Evolutionary conservation across 768 basidiomycete genomes (phyloP).

Genomic region (Multifurca ochricompacta): DNA sequence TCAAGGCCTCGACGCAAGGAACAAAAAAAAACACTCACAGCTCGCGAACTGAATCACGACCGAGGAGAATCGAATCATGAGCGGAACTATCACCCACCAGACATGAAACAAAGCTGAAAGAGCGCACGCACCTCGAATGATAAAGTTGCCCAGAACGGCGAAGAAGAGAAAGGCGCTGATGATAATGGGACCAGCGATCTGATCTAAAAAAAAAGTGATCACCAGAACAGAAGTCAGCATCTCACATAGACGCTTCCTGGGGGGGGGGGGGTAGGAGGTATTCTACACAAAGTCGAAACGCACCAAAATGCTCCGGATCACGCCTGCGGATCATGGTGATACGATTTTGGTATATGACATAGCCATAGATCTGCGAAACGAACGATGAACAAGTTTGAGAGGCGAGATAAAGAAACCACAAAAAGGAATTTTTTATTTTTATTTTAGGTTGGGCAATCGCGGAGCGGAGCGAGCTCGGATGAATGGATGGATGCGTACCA

Average conservation of each 20-base stretch:
- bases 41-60: slow-evolving; percentile 16
- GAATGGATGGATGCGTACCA: slow-evolving; percentile 37
- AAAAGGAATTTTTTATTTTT: not conserved
- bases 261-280: too few species aligned
- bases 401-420: not conserved
- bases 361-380: slow-evolving; percentile 66
- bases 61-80: not conserved
- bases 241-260: not conserved
- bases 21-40: slow-evolving; percentile 4
- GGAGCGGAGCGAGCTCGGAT: too few species aligned
- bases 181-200: slow-evolving; percentile 72
- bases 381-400: not conserved
- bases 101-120: not conserved
- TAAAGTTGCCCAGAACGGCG: slow-evolving; percentile 82
- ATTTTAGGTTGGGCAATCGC: too few species aligned
- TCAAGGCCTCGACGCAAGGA: not conserved
- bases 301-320: slow-evolving; percentile 87
- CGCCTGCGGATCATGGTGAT: slow-evolving; percentile 86
- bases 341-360: slow-evolving; percentile 76
- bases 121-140: slow-evolving; percentile 71
- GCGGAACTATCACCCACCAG: not conserved
- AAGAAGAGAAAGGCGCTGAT: slow-evolving; percentile 79
- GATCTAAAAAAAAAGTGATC: slow-evolving; percentile 41
- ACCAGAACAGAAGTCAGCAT: slow-evolving; percentile 1
- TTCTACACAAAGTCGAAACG: not conserved